Evolutionary conservation across 257 asterid genomes (phyloP).

Genomic region (Solanum pimpinellifolium): DNA sequence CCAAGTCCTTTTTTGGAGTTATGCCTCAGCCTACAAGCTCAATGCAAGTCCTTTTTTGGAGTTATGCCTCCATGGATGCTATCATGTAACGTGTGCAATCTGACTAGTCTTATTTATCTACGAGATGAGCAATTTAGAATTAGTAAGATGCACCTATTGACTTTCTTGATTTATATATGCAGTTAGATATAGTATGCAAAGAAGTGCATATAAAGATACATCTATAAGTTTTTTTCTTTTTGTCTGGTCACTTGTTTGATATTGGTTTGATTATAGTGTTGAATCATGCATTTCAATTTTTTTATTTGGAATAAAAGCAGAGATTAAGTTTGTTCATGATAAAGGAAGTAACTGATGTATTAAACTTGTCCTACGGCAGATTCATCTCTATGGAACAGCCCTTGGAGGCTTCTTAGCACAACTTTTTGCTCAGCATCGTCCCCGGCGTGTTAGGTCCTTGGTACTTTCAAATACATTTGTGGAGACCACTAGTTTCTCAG

Average conservation of each 20-base stretch:
- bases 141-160: background rate
- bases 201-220: background rate
- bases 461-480: slow-evolving; percentile 85
- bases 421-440: slow-evolving; percentile 94
- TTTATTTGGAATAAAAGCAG: background rate
- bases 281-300: background rate
- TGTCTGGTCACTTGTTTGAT: background rate
- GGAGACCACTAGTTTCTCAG: slow-evolving; percentile 79
- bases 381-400: slow-evolving; percentile 91
- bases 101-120: background rate
- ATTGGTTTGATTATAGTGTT: background rate
- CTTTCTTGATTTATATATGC: background rate
- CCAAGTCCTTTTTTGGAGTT: background rate
- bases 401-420: slow-evolving; percentile 99
- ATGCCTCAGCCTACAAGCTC: background rate
- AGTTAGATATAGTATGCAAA: background rate
- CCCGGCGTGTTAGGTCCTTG: slow-evolving; percentile 87
- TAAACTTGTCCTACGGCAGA: slow-evolving; percentile 26
- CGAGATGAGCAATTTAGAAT: background rate
- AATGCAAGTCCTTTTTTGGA: background rate
- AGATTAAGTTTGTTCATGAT: background rate
- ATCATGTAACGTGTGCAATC: background rate
- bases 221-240: background rate
- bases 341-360: background rate
- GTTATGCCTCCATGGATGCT: background rate